phyloP scores from a whole-genome alignment of 179 eudicot genomes.

The Camellia oleifera region DNA sequence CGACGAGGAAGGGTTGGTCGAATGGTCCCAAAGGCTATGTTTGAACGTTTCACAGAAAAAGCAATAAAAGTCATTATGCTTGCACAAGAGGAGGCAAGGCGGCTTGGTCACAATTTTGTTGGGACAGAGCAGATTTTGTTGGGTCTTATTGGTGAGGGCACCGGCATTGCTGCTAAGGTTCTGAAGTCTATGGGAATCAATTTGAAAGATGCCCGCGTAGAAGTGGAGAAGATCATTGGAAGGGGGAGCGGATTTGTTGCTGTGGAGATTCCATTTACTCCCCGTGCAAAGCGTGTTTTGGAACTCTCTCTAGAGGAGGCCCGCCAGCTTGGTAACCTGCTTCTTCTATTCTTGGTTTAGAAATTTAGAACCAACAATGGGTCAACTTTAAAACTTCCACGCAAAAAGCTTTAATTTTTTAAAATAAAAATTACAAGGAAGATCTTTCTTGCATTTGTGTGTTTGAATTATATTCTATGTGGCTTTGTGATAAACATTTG shows the following conservation, averaged over 20 bases:
- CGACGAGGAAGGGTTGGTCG: conserved; percentile 52
- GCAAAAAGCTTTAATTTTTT: neutral
- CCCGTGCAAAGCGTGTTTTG: conserved; percentile 95
- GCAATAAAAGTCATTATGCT: conserved; percentile 98
- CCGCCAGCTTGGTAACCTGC: conserved; percentile 71
- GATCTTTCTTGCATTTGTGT: neutral
- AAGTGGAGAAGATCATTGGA: conserved; percentile 95
- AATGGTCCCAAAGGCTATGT: conserved; percentile 72
- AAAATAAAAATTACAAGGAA: neutral
- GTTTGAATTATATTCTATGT: neutral
- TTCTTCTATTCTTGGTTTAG: neutral
- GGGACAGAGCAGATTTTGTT: conserved; percentile 94
- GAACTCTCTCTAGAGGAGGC: conserved; percentile 92
- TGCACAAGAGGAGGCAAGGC: conserved; percentile 94
- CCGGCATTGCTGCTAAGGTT: conserved; percentile 98
- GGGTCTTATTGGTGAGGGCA: conserved; percentile 96
- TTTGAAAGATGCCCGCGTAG: conserved; percentile 94
- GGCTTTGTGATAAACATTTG: neutral
- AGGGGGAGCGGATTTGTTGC: conserved; percentile 93
- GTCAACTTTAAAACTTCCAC: neutral
- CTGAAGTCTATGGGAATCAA: conserved; percentile 92
- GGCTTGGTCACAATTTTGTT: conserved; percentile 93
- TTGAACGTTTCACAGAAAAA: conserved; percentile 92
- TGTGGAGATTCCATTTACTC: conserved; percentile 92
- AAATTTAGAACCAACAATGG: neutral